Evolutionary conservation across 768 basidiomycete species (phyloP).

Genomic region (Rhodotorula paludigena): DNA sequence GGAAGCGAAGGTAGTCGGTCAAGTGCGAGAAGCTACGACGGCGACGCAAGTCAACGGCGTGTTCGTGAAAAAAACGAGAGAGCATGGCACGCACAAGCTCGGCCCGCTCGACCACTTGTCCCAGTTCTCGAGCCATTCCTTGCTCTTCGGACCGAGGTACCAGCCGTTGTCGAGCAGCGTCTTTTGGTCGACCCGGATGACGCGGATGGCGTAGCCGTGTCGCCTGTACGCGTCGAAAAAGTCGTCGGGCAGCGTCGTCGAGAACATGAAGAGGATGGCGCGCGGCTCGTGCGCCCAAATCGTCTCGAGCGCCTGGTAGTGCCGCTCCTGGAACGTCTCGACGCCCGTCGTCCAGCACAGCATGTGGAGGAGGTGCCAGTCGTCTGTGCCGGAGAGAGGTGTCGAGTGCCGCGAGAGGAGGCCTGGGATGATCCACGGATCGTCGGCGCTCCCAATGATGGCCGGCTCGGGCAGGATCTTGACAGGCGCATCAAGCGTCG

Average conservation of each 20-base stretch:
- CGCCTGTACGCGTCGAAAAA: conserved; percentile 22
- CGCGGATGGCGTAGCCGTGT: conserved; percentile 30
- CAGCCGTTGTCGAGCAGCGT: conserved; percentile 26
- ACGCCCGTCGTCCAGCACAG: conserved; percentile 20
- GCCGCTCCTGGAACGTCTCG: conserved; percentile 30
- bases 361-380: conserved; percentile 37
- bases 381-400: conserved; percentile 14
- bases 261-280: conserved; percentile 29
- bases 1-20: conserved; percentile 32
- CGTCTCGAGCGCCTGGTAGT: conserved; percentile 35
- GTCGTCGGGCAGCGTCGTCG: conserved; percentile 26
- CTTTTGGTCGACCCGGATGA: conserved; percentile 26
- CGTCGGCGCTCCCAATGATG: conserved; percentile 25
- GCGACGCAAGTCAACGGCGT: background rate
- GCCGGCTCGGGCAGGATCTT: conserved; percentile 1
- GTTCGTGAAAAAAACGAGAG: too few relatives aligned
- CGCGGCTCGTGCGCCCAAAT: conserved; percentile 35
- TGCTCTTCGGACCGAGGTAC: conserved; percentile 30
- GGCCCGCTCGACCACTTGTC: conserved; percentile 28
- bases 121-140: conserved; percentile 32
- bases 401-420: conserved; percentile 28
- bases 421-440: conserved; percentile 37
- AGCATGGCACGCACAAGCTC: conserved; percentile 22
- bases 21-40: conserved; percentile 29
- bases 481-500: conserved; percentile 10